These are phyloP conservation scores for Zopfochytrium polystomum DNA, from an alignment of 371 early-diverging fungal genomes.

Conservation along the genomic window DNA sequence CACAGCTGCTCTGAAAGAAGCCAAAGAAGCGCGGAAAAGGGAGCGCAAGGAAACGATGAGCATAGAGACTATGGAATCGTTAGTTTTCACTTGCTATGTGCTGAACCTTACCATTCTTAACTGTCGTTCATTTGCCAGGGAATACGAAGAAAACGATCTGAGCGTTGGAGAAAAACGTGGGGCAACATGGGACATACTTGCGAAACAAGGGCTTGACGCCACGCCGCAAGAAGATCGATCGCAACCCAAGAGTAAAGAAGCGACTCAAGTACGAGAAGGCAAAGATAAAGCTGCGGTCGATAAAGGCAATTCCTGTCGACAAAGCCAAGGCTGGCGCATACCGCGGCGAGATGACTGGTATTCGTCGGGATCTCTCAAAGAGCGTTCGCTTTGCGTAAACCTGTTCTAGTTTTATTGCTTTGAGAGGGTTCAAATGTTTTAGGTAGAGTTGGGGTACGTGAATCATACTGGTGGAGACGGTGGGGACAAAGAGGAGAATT, in stretches of 20 bases:
- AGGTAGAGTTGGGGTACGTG: too few relatives aligned
- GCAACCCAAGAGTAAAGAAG: constrained; percentile 95
- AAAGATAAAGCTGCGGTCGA: constrained; percentile 81
- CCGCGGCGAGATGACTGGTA: constrained; percentile 92
- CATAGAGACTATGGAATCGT: background rate
- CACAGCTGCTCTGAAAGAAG: constrained; percentile 4
- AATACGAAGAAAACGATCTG: constrained; percentile 29
- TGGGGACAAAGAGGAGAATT: too few relatives aligned
- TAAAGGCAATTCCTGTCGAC: constrained; percentile 62
- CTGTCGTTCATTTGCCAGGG: background rate
- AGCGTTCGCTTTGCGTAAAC: constrained; percentile 75
- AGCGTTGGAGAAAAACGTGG: constrained; percentile 63
- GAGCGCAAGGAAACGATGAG: constrained; percentile 2
- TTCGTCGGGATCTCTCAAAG: constrained; percentile 79
- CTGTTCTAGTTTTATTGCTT: too few relatives aligned
- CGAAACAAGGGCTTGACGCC: constrained; percentile 96
- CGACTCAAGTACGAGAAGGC: constrained; percentile 82
- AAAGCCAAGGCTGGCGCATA: constrained; percentile 63
- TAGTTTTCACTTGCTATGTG: background rate
- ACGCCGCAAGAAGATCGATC: constrained; percentile 85
- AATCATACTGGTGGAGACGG: too few relatives aligned
- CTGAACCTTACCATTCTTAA: background rate
- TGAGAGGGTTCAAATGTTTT: too few relatives aligned
- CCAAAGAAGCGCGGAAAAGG: constrained; percentile 13
- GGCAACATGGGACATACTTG: constrained; percentile 84